phyloP scores from a whole-genome alignment of 2,329 filamentous ascomycete genomes.

The Trichoderma semiorbis region DNA sequence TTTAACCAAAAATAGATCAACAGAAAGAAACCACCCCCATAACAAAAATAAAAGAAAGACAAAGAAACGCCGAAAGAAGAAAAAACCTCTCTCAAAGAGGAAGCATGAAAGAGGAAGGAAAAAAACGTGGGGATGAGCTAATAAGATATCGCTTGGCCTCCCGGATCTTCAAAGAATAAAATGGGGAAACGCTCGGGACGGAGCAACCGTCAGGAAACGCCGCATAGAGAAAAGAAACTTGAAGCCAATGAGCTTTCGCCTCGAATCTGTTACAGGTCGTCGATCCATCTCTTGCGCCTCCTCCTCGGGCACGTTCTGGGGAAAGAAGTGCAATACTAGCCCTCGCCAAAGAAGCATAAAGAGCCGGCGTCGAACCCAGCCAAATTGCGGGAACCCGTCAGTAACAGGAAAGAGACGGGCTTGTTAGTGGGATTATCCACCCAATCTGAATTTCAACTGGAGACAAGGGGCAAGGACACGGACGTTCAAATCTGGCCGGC shows the following conservation, averaged over 20 bases:
- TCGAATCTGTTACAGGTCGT: background rate
- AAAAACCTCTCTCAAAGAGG: slow-evolving; percentile 1
- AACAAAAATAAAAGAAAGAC: background rate
- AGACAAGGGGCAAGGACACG: background rate
- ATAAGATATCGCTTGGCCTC: background rate
- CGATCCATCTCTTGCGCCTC: slow-evolving; percentile 10
- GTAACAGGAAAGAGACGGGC: background rate
- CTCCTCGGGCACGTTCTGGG: background rate
- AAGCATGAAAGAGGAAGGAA: slow-evolving; percentile 21
- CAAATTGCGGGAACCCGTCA: background rate
- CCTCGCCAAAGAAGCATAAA: background rate
- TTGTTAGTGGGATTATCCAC: background rate
- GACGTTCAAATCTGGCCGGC: background rate
- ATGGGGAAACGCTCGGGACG: background rate
- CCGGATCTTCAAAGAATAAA: slow-evolving; percentile 5
- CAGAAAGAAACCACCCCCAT: background rate
- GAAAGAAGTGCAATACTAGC: background rate
- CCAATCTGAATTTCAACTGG: background rate
- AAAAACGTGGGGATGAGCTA: slow-evolving; percentile 17
- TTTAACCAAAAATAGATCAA: background rate
- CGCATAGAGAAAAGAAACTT: background rate
- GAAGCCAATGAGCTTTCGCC: background rate
- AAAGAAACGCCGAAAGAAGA: background rate
- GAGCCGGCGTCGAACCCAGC: background rate
- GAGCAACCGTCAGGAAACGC: background rate